Base-by-base conservation (phyloP, 176 grass and related monocot species). In the Pontederia crassipes region DNA sequence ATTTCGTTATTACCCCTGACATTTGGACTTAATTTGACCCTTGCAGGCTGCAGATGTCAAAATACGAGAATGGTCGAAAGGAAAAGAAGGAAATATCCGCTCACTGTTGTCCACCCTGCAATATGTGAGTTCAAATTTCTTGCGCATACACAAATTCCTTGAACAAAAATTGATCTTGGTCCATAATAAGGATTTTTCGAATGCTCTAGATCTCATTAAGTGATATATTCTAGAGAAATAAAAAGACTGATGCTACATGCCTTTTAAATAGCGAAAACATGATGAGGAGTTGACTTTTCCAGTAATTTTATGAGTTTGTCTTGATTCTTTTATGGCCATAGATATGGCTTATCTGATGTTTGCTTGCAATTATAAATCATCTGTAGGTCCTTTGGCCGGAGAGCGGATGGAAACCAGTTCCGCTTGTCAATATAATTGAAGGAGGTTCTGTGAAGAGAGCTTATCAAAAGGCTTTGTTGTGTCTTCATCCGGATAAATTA, bases 41-140 rank as follows among this genome's bases (percentile, higher is more conserved):
- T 64, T 61, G 16, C 70, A 97, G 93, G 71, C 83, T 48, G 79
- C 84, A 15, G 81, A 92, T 72, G 57, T 73, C 40, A 92, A 97
- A 85, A 83, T 97, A 60, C 57, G 59, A 12, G 84, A 88, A 50
- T 92, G 93, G 93, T 97, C 93, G 55, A 85, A 78, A 58, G 93
- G 93, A 59, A 97, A 91, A 88, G 84, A 91, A 85, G 87, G 83
- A 79, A 97, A 97, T 74, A 97, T 97, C 59, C 84, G 93, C 64
- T 91, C 93, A 58, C 83, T 97, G 79, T 77, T 97, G 57, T 97
- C 93, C 14, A 92, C 93, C 65, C 61, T 97, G 17, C 93, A 97
- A 76, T 78, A 77, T 83, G 93, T 97, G 78, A 97, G 87, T 79
- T 71, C 77, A 24, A 4, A 45, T 62, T 57, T 75, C 48, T 14